phyloP scores from a whole-genome alignment of 192 early-diverging fungal species.

The Chytriomyces sp. region DNA sequence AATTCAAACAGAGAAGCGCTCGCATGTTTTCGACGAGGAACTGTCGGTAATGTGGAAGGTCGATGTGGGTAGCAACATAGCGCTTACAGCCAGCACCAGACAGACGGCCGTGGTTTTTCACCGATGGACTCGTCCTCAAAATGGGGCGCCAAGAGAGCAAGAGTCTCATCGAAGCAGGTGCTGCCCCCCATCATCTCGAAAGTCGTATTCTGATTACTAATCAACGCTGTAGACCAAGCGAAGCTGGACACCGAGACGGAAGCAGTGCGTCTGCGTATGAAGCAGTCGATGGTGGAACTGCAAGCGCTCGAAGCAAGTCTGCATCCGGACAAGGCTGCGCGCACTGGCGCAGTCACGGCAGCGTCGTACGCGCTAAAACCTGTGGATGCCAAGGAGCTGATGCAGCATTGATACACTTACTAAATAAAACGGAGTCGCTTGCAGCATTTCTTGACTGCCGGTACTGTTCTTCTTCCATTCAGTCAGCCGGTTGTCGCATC shows the following conservation, averaged over 20 bases:
- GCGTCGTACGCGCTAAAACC: constrained; percentile 7
- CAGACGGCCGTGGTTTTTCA: constrained; percentile 41
- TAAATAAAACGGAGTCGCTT: too few species aligned
- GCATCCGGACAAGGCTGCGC: not conserved
- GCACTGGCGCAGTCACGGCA: constrained; percentile 9
- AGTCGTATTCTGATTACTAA: not conserved
- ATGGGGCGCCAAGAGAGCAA: constrained; percentile 14
- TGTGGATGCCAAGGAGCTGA: constrained; percentile 1
- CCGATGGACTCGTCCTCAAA: constrained; percentile 41
- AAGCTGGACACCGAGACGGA: constrained; percentile 43
- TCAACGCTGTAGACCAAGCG: constrained; percentile 29
- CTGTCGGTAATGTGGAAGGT: constrained; percentile 4
- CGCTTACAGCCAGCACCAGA: not conserved
- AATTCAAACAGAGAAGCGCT: constrained; percentile 47
- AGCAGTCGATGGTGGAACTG: constrained; percentile 26
- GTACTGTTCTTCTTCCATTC: too few species aligned
- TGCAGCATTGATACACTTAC: not conserved
- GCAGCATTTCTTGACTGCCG: too few species aligned
- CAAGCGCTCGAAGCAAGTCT: constrained; percentile 33
- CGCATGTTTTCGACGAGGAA: constrained; percentile 32
- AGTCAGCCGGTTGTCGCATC: too few species aligned
- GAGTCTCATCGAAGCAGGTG: constrained; percentile 29
- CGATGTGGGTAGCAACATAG: not conserved
- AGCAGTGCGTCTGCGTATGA: constrained; percentile 33
- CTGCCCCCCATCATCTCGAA: not conserved